phyloP scores from a whole-genome alignment of 805 yeast genomes.

The Candida gorgasii region DNA sequence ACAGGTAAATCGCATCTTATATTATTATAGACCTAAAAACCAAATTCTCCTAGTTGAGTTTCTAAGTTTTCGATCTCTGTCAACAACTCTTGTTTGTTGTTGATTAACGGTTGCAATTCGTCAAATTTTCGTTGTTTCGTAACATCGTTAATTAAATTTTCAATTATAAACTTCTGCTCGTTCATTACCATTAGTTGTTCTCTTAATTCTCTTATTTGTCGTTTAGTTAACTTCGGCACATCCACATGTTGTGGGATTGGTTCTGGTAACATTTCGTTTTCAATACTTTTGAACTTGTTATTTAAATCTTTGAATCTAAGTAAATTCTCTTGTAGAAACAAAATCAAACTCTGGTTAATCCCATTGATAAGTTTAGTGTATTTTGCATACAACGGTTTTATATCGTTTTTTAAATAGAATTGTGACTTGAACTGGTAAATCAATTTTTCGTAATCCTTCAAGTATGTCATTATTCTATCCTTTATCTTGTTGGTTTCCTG shows the following conservation, averaged over 20 bases:
- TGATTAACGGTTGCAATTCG: constrained; percentile 62
- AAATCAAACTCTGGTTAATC: constrained; percentile 55
- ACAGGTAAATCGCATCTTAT: too few species aligned
- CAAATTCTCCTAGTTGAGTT: constrained; percentile 54
- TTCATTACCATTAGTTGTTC: constrained; percentile 83
- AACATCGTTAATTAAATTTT: constrained; percentile 60
- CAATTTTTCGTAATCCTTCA: constrained; percentile 35
- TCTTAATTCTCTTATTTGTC: constrained; percentile 57
- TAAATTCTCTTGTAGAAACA: constrained; percentile 67
- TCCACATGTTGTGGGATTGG: constrained; percentile 12
- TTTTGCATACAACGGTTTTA: constrained; percentile 15
- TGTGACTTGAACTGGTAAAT: constrained; percentile 23
- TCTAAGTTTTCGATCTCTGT: constrained; percentile 49
- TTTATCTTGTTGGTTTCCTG: constrained; percentile 12
- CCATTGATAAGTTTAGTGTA: constrained; percentile 44
- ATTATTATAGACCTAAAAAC: constrained; percentile 22
- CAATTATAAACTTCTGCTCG: constrained; percentile 77
- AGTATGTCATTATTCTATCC: constrained; percentile 14
- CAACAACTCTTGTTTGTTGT: constrained; percentile 58
- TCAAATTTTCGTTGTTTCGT: constrained; percentile 74
- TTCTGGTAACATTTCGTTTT: constrained; percentile 21
- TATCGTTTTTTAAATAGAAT: constrained; percentile 19
- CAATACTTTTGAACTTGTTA: constrained; percentile 32
- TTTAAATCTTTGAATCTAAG: constrained; percentile 65
- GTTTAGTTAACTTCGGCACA: constrained; percentile 41